A percentile compares a stretch with the other conserved stretches of the same genome.
These are phyloP conservation scores for Emmonsiellopsis sp. DNA, from an alignment of 2,329 filamentous ascomycete genomes.

Conservation along the genomic window DNA sequence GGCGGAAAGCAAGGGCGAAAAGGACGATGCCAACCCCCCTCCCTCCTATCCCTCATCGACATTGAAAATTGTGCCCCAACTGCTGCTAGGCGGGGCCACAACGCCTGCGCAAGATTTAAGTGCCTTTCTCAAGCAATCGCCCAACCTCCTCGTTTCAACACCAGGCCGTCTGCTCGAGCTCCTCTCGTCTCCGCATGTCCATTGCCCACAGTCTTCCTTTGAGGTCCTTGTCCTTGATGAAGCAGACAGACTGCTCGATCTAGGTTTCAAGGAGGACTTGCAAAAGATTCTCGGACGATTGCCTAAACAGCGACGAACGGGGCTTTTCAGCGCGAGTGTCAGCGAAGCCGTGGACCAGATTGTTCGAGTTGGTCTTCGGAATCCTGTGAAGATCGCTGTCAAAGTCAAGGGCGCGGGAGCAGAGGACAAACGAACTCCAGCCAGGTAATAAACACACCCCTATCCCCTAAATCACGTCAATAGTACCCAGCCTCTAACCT, in stretches of 20 bases:
- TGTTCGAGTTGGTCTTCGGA: slow-evolving; percentile 80
- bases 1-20: slow-evolving; percentile 28
- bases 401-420: slow-evolving; percentile 73
- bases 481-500: slow-evolving; percentile 10
- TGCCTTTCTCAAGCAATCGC: slow-evolving; percentile 70
- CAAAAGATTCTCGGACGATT: slow-evolving; percentile 74
- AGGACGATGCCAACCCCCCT: slow-evolving; percentile 14
- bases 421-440: slow-evolving; percentile 80
- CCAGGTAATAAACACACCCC: slow-evolving; percentile 43
- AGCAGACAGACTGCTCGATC: slow-evolving; percentile 81
- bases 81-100: slow-evolving; percentile 70
- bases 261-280: slow-evolving; percentile 87
- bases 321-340: slow-evolving; percentile 91
- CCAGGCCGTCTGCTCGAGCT: slow-evolving; percentile 85
- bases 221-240: slow-evolving; percentile 91
- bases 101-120: slow-evolving; percentile 79
- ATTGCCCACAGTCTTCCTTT: slow-evolving; percentile 79
- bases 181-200: slow-evolving; percentile 74
- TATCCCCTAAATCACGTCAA: not conserved
- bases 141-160: slow-evolving; percentile 83
- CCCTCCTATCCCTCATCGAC: slow-evolving; percentile 37
- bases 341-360: slow-evolving; percentile 90
- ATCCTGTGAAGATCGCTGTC: slow-evolving; percentile 90
- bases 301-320: slow-evolving; percentile 87
- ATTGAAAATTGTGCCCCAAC: slow-evolving; percentile 64